Evolutionary conservation across 495 filamentous ascomycete species (phyloP), one percentile per base, ranked within the genome.

Genomic region (Cercophora samala): DNA sequence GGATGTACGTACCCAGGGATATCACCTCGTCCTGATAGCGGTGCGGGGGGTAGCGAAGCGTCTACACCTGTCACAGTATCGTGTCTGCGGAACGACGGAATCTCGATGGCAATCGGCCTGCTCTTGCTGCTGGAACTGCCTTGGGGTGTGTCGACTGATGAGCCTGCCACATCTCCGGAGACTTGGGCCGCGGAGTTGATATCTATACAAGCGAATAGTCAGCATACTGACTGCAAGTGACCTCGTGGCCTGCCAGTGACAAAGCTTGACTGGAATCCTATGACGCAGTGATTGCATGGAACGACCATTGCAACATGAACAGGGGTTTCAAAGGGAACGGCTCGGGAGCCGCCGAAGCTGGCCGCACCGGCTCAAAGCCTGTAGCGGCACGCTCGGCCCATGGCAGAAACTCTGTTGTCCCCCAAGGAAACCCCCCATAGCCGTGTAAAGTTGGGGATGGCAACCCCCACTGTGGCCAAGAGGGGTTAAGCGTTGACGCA

Each of bases 1-100:
- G 62, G 32, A 68, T 25, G 52, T 37, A 77, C 80, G 55, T 78
- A 85, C 82, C 83, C 82, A 62, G 71, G 77, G 60, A 81, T 65
- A 73, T 86, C 83, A 26, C 83, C 83, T 63, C 83, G 75, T 32
- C 80, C 83, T 29, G 82, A 81, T 52, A 85, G 72, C 11, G 82
- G 80, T 8, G 37, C 37, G 2, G 37, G 37, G 64, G 76, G 67
- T 21, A 75, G 69, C 67, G 73, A 70, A 25, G 63, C n/a, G 24
- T 63, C 37, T 1, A 66, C 8, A 46, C 37, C 37, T 9, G 37
- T 46, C 5, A 46, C n/a, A 63, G 70, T 77, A 60, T 60, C 58
- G 60, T 72, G 78, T 60, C 75, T 74, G 58, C 66, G 37, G 21
- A 64, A 21, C 22, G 81, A 21, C 24, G 81, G 81, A 3, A 78